Conservation (phyloP, 108 stramenopile species). For the Fistulifera pelliculosa region DNA sequence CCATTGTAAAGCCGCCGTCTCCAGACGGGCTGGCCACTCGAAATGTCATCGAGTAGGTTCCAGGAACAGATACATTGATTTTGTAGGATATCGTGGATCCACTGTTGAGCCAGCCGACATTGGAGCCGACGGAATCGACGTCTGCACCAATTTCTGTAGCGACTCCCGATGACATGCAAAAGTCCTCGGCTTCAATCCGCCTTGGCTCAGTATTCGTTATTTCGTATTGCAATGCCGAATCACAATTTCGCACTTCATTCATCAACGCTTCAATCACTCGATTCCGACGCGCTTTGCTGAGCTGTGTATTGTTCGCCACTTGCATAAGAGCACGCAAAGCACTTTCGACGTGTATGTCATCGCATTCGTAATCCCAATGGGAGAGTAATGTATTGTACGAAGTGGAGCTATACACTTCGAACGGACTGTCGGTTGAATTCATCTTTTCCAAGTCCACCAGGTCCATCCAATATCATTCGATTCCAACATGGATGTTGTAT, state of each 20-base stretch:
- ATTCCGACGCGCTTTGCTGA: neutral
- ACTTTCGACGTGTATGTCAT: too few relatives aligned
- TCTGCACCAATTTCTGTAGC: neutral
- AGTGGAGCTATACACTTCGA: neutral
- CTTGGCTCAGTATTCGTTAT: too few relatives aligned
- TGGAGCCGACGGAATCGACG: neutral
- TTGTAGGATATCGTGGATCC: neutral
- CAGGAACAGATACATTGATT: neutral
- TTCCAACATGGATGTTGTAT: neutral
- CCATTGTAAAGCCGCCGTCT: neutral
- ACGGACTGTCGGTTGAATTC: neutral
- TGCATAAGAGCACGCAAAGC: neutral
- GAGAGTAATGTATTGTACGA: neutral
- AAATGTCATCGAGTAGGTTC: neutral
- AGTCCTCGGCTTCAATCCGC: neutral
- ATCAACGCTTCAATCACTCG: neutral
- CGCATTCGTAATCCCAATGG: neutral
- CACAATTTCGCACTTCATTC: too few relatives aligned
- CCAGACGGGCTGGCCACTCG: slow-evolving; percentile 1
- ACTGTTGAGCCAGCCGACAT: neutral
- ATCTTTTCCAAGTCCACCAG: slow-evolving; percentile 1
- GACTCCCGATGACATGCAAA: neutral
- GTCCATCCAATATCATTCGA: slow-evolving; percentile 1
- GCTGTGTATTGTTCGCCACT: neutral
- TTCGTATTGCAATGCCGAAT: too few relatives aligned